Conservation (phyloP, 176 grass and related monocot species). For the Poa pratensis region DNA sequence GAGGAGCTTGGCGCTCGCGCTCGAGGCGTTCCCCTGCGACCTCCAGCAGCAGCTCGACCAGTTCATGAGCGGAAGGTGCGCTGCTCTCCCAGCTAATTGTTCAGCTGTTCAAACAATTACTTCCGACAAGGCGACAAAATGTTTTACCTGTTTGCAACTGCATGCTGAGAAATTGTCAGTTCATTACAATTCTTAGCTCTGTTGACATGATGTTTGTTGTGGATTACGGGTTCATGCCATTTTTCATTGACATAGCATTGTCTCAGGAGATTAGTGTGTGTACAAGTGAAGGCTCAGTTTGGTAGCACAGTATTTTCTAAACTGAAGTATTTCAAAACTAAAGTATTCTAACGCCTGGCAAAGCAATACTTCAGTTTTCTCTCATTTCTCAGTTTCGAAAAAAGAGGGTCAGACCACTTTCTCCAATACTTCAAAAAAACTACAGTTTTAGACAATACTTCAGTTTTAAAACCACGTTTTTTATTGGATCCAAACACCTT, state of each 20-base stretch:
- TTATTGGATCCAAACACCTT: too few relatives aligned
- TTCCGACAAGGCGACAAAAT: neutral
- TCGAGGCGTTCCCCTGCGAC: conserved; percentile 83
- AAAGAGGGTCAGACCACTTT: too few relatives aligned
- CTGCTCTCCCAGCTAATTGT: neutral
- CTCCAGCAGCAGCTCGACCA: conserved; percentile 87
- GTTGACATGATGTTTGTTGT: neutral
- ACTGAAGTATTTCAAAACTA: too few relatives aligned
- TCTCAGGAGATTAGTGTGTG: neutral
- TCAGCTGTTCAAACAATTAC: neutral
- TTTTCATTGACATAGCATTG: neutral
- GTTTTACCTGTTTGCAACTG: neutral
- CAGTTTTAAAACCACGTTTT: too few relatives aligned
- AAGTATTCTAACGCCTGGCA: too few relatives aligned
- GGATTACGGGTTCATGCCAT: neutral
- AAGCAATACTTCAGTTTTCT: too few relatives aligned
- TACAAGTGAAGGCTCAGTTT: neutral
- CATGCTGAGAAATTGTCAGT: neutral
- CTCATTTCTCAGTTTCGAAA: too few relatives aligned
- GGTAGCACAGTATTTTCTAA: too few relatives aligned
- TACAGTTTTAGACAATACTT: too few relatives aligned
- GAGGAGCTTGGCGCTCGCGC: conserved; percentile 61
- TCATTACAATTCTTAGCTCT: too few relatives aligned
- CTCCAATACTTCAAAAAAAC: too few relatives aligned
- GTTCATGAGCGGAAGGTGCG: conserved; percentile 83